phyloP scores from a whole-genome alignment of 148 eudicot species.

The Rhododendron henanense region DNA sequence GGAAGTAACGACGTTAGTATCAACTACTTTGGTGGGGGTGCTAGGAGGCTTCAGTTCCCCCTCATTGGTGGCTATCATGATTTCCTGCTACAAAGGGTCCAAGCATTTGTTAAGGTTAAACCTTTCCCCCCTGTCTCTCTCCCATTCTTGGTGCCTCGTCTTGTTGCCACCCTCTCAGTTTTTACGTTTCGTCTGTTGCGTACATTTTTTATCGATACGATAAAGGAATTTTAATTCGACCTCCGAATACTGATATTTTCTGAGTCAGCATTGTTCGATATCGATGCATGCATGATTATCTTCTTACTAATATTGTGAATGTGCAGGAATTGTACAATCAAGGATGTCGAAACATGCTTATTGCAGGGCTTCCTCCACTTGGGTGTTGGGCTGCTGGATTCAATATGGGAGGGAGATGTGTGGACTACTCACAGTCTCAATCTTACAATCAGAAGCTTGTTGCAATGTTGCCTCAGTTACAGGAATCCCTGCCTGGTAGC shows the following conservation, averaged over 20 bases:
- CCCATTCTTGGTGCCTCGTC: neutral
- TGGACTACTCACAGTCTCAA: neutral
- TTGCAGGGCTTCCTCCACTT: neutral
- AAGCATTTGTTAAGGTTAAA: slow-evolving; percentile 31
- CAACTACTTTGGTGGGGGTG: slow-evolving; percentile 26
- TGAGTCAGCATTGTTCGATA: no score
- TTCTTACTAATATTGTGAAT: neutral
- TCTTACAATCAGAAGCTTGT: slow-evolving; percentile 1
- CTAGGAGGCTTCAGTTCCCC: slow-evolving; percentile 22
- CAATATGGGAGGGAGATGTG: neutral
- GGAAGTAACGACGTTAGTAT: slow-evolving; percentile 38
- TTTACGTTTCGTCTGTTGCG: no score
- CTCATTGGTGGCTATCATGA: slow-evolving; percentile 31
- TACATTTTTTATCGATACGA: no score
- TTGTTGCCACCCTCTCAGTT: no score
- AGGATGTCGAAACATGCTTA: neutral
- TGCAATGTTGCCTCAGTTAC: neutral
- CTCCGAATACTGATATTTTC: no score
- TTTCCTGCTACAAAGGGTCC: slow-evolving; percentile 26
- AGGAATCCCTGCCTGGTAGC: neutral
- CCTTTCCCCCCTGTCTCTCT: no score
- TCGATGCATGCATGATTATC: neutral
- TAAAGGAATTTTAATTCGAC: no score
- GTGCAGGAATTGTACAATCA: neutral
- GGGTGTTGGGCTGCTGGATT: neutral